phyloP scores from a whole-genome alignment of 768 basidiomycete species.

The Podaxis carcinomalis region DNA sequence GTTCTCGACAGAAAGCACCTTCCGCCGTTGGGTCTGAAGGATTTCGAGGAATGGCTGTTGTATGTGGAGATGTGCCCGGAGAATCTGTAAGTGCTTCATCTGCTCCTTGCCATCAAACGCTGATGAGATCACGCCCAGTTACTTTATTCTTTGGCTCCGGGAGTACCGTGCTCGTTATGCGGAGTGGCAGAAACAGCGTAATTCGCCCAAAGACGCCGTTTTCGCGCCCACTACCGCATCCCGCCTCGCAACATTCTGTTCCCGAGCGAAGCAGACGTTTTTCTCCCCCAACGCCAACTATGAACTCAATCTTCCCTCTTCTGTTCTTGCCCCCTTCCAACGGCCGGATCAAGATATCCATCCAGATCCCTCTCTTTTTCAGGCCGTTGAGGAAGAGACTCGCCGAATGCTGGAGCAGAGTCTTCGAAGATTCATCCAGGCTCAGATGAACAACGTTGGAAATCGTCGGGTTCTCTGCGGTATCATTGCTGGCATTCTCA shows the following conservation, averaged over 20 bases:
- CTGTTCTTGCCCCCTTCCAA: constrained; percentile 59
- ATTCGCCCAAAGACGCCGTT: constrained; percentile 33
- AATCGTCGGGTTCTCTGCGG: constrained; percentile 68
- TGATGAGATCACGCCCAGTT: constrained; percentile 32
- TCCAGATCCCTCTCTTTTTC: constrained; percentile 65
- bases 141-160: constrained; percentile 78
- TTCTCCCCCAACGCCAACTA: constrained; percentile 68
- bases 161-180: constrained; percentile 57
- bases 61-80: constrained; percentile 75
- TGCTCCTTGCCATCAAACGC: constrained; percentile 10
- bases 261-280: constrained; percentile 78
- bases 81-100: constrained; percentile 50
- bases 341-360: constrained; percentile 38
- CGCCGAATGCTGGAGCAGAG: constrained; percentile 58
- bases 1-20: constrained; percentile 73
- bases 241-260: constrained; percentile 65
- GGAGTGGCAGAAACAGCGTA: constrained; percentile 41
- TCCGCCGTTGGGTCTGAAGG: constrained; percentile 73
- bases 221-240: constrained; percentile 5
- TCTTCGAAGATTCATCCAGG: constrained; percentile 61
- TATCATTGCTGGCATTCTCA: constrained; percentile 54
- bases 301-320: constrained; percentile 67
- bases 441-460: constrained; percentile 70
- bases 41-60: constrained; percentile 77
- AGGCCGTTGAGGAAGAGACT: constrained; percentile 53